Evolutionary conservation across 75 land plant species (phyloP).

Genomic region (Selaginella moellendorffii): DNA sequence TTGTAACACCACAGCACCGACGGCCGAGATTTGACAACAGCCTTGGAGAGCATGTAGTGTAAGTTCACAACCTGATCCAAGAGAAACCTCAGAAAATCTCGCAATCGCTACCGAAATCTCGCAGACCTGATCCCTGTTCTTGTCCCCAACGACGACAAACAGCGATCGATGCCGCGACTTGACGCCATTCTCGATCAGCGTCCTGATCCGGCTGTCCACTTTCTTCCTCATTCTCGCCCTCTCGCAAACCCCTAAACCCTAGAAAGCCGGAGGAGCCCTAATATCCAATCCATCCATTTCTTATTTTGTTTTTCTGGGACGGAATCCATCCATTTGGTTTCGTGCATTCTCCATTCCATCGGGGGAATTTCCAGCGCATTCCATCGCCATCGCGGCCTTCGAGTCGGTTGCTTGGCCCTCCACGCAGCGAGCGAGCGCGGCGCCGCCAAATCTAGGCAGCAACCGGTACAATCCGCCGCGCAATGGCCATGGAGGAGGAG

Average conservation of each 20-base stretch:
- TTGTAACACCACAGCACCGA: conserved; percentile 91
- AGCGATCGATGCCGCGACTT: conserved; percentile 64
- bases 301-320: too few relatives aligned
- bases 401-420: too few relatives aligned
- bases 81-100: too few relatives aligned
- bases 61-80: conserved; percentile 82
- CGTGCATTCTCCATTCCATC: too few relatives aligned
- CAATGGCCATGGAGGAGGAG: neutral
- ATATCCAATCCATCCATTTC: neutral
- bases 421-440: too few relatives aligned
- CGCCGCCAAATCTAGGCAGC: too few relatives aligned
- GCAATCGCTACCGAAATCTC: neutral
- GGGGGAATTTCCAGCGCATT: neutral
- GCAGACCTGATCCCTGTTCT: conserved; percentile 73
- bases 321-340: too few relatives aligned
- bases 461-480: too few relatives aligned
- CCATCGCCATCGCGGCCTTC: too few relatives aligned
- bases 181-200: conserved; percentile 94
- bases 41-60: conserved; percentile 62
- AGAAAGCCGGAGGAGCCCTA: neutral
- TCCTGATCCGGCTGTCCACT: conserved; percentile 82
- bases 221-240: conserved; percentile 76
- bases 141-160: conserved; percentile 85
- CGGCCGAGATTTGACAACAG: conserved; percentile 50
- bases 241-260: neutral